Percentiles rank a stretch among this genome's conserved stretches.
These are phyloP conservation scores for Neofusicoccum umdonicola DNA, from an alignment of 2,329 filamentous ascomycete genomes.

Conservation along the genomic window DNA sequence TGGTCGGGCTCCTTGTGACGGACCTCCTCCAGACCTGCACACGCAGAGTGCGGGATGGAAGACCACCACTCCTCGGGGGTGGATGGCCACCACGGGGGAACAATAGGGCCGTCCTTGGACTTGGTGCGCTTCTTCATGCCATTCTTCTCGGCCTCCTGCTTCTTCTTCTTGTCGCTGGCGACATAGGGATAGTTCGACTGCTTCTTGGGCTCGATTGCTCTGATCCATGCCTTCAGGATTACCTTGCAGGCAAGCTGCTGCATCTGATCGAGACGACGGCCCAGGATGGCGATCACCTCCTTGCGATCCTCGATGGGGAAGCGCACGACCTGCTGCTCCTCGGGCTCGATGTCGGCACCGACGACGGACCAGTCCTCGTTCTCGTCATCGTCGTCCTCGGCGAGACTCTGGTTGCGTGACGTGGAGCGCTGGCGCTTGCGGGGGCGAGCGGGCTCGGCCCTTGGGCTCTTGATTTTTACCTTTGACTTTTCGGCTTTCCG, in stretches of 20 bases:
- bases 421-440: constrained; percentile 16
- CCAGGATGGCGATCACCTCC: neutral
- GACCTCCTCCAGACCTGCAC: constrained; percentile 38
- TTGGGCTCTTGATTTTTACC: constrained; percentile 9
- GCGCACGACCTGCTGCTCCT: neutral
- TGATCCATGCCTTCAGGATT: constrained; percentile 74
- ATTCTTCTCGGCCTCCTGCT: neutral
- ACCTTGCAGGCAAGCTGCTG: constrained; percentile 71
- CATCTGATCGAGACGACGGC: constrained; percentile 58
- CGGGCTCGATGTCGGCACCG: constrained; percentile 4
- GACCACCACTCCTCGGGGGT: constrained; percentile 8
- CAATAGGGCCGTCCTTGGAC: constrained; percentile 44
- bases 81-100: constrained; percentile 37
- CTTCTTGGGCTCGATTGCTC: constrained; percentile 73
- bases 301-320: constrained; percentile 10
- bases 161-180: constrained; percentile 57
- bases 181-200: constrained; percentile 73
- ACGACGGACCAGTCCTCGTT: constrained; percentile 14
- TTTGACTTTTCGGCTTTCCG: constrained; percentile 9
- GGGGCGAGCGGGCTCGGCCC: neutral
- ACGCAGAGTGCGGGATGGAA: constrained; percentile 6
- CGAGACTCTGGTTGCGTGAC: constrained; percentile 15
- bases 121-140: constrained; percentile 9
- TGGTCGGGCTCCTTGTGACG: constrained; percentile 74
- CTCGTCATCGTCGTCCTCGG: constrained; percentile 15